Evolutionary conservation across 177 flowering plant species (phyloP), one percentile per base, ranked within the genome.

Genomic region (Tripterygium wilfordii): DNA sequence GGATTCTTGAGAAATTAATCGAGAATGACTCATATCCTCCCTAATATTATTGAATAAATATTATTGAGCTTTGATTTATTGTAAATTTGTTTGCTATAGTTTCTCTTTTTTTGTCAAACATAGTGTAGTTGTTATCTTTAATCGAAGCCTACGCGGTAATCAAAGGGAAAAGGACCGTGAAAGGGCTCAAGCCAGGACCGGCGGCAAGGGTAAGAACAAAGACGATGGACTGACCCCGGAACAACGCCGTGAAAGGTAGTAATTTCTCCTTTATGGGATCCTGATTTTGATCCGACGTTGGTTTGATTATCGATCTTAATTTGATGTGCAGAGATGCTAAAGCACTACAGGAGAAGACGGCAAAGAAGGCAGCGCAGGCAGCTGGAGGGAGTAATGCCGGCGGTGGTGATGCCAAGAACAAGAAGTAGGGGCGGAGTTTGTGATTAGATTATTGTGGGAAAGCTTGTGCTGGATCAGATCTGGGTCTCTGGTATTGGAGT

Each of bases 211-310:
- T 14, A 78, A 62, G 36, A 6, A 0, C 25, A 85, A 79, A 51
- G 85, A 82, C 33, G 92, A 89, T 52, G 97, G 97, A 1, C 70
- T 89, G 78, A 89, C 97, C 20, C 92, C 95, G 1, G 97, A 89
- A 51, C 95, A 89, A 43, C 83, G 86, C 53, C 79, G 83, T 1
- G 83, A 80, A 50, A 77, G 80, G 86, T 79, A n/a, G n/a, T n/a
- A n/a, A n/a, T n/a, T n/a, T n/a, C n/a, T n/a, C n/a, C 14, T 3
- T 4, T 17, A n/a, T n/a, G n/a, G n/a, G n/a, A n/a, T n/a, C n/a
- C 12, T 23, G 25, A 10, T 5, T 15, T 48, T 37, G n/a, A 5
- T 27, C n/a, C 32, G 15, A 9, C 5, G 27, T 31, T 23, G 25
- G 20, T 14, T 7, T 42, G 17, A 9, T 3, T 2, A 20, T 41